Evolutionary conservation across 768 basidiomycete species (phyloP), one percentile per base, ranked within the genome.

Genomic region (Crassisporium funariophilum): DNA sequence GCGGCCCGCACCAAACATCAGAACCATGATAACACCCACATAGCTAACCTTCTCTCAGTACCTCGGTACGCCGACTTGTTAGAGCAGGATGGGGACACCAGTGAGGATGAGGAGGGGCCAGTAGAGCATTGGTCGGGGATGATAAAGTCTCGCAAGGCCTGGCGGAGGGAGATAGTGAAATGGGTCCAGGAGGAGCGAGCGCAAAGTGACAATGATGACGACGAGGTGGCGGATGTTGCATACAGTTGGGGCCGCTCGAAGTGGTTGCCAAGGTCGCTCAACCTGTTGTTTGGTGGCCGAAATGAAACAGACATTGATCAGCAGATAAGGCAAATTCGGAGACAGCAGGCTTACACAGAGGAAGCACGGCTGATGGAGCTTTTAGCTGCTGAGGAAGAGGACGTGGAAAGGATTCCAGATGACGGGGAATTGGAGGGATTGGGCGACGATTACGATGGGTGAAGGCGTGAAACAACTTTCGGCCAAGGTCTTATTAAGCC

Each of bases 391-490:
- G 53, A 60, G 22, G 47, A 50, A 21, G 56, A 50, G 13, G 55
- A 57, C 31, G 43, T 46, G 22, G 47, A 52, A 2, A 53, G 15
- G 17, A 35, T 50, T 1, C 59, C 47, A 13, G 57, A 61, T 48
- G 59, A 61, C 46, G 53, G 59, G 33, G 57, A 53, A 36, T 42
- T 49, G 27, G 47, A 53, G 35, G 52, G 52, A 16, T 61, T 50
- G 17, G 59, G 55, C 12, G 55, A 61, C 24, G 53, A 60, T 31
- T 60, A 46, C 24, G 16, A 46, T 5, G 50, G 44, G 2, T 56
- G 45, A 55, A n/a, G n/a, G 27, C n/a, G n/a, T n/a, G n/a, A n/a
- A n/a, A n/a, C n/a, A n/a, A n/a, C n/a, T n/a, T n/a, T n/a, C n/a
- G n/a, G n/a, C n/a, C n/a, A n/a, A n/a, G n/a, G n/a, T n/a, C n/a